Evolutionary conservation across 2,329 filamentous ascomycete genomes (phyloP).

Genomic region (Arthrobotrys conoides): DNA sequence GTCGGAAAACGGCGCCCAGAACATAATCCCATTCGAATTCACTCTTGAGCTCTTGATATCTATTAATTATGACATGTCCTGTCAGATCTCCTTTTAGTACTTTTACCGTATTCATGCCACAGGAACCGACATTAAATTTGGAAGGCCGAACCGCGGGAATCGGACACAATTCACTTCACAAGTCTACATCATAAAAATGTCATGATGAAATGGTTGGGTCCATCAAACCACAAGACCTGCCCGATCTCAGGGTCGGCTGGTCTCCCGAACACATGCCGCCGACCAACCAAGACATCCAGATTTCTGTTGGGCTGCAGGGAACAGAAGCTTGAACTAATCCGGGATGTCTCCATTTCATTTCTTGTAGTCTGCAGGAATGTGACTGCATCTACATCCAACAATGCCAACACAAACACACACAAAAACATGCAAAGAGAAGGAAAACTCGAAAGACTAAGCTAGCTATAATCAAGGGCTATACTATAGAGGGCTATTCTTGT

Average conservation of each 20-base stretch:
- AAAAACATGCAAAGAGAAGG: too few species aligned
- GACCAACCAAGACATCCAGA: slow-evolving; percentile 37
- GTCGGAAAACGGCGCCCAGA: too few species aligned
- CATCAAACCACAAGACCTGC: slow-evolving; percentile 53
- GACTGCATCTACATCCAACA: slow-evolving; percentile 10
- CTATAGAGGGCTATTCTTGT: not conserved
- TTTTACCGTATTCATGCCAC: too few species aligned
- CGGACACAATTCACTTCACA: slow-evolving; percentile 6
- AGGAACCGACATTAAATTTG: not conserved
- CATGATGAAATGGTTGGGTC: slow-evolving; percentile 34
- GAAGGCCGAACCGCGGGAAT: slow-evolving; percentile 13
- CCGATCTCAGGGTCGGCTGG: slow-evolving; percentile 39
- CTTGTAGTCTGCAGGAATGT: slow-evolving; percentile 7
- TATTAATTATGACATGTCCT: too few species aligned
- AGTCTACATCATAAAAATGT: too few species aligned
- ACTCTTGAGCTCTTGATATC: too few species aligned
- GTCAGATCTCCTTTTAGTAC: too few species aligned
- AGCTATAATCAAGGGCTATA: too few species aligned
- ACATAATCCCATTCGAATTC: too few species aligned
- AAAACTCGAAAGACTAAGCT: too few species aligned
- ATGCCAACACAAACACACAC: not conserved
- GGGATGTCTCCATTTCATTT: slow-evolving; percentile 16
- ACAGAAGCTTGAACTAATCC: slow-evolving; percentile 29
- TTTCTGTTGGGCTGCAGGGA: slow-evolving; percentile 46
- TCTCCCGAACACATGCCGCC: slow-evolving; percentile 48